phyloP scores from a whole-genome alignment of 129 eudicot genomes.

The Helianthus annuus region DNA sequence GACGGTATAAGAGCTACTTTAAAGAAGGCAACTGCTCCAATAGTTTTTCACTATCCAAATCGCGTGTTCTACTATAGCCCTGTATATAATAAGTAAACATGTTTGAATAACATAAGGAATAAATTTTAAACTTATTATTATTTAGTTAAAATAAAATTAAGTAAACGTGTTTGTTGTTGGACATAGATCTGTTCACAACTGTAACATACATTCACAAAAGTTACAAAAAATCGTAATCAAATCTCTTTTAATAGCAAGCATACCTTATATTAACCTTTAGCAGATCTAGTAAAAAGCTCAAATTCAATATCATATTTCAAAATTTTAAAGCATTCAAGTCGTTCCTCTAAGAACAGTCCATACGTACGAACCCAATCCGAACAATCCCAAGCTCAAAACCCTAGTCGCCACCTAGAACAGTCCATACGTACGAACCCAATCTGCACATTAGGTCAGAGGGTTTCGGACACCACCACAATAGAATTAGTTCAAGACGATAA shows the following conservation, averaged over 20 bases:
- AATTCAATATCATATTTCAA: constrained; percentile 86
- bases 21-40: constrained; percentile 87
- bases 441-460: too few species aligned
- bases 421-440: constrained; percentile 95
- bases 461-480: too few species aligned
- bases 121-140: neutral
- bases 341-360: constrained; percentile 87
- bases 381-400: constrained; percentile 87
- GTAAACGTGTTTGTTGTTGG: neutral
- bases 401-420: constrained; percentile 45
- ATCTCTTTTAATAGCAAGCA: constrained; percentile 18
- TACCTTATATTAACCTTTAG: constrained; percentile 84
- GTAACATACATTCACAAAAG: neutral
- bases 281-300: constrained; percentile 74
- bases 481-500: too few species aligned
- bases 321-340: constrained; percentile 84
- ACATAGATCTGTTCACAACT: neutral
- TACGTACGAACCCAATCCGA: constrained; percentile 98
- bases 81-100: constrained; percentile 25
- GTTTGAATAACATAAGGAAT: neutral
- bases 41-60: constrained; percentile 69
- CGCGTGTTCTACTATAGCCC: constrained; percentile 90
- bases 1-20: constrained; percentile 84
- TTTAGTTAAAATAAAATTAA: neutral
- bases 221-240: neutral